A percentile compares a stretch with the other conserved stretches of the same genome.
Evolutionary conservation across 148 eudicot species (phyloP).

Genomic region (Dysphania ambrosioides): DNA sequence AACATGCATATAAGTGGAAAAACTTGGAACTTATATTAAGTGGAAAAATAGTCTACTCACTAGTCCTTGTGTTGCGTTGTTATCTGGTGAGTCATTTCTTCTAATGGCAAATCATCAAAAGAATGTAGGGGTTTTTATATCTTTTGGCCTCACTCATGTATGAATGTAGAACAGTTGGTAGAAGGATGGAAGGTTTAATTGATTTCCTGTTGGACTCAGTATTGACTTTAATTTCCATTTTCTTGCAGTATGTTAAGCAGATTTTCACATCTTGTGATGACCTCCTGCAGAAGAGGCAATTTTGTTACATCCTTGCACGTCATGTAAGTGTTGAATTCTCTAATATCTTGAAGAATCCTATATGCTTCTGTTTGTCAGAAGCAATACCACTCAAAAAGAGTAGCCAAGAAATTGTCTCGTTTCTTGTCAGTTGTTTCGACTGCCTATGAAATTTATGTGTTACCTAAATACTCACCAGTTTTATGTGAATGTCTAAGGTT

Average conservation of each 20-base stretch:
- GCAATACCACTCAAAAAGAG: not conserved
- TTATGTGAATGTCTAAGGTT: not conserved
- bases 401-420: not conserved
- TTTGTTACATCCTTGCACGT: slow-evolving; percentile 85
- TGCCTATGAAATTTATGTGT: not conserved
- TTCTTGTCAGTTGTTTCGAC: not conserved
- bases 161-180: not conserved
- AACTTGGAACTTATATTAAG: not conserved
- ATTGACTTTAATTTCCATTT: not conserved
- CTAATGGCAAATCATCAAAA: not conserved
- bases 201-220: not conserved
- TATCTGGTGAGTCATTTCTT: not conserved
- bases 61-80: not conserved
- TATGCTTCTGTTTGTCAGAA: not conserved
- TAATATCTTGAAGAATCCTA: not conserved
- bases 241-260: slow-evolving; percentile 74
- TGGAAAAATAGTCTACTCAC: too few species aligned
- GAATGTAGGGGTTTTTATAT: not conserved
- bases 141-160: not conserved
- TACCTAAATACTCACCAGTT: not conserved
- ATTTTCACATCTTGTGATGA: slow-evolving; percentile 69
- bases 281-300: slow-evolving; percentile 62
- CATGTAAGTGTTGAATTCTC: slow-evolving; percentile 57
- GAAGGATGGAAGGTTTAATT: not conserved
- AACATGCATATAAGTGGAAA: not conserved